Conservation (phyloP, 257 asterid genomes). For the Lavandula angustifolia region DNA sequence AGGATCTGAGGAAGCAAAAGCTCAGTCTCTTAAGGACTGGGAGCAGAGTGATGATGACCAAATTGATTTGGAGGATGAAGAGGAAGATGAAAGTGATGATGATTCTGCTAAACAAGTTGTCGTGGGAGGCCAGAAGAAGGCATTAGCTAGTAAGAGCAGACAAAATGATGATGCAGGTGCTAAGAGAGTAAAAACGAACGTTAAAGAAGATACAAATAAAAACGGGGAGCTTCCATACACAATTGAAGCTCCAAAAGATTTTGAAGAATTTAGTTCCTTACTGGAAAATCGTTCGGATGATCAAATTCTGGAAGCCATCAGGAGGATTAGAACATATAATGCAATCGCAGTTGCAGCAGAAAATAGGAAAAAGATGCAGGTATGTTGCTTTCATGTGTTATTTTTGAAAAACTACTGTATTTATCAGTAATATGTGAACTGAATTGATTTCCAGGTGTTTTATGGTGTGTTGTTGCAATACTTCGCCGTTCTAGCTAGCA, state of each 20-base stretch:
- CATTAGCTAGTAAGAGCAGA: conserved; percentile 35
- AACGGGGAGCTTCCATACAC: conserved; percentile 82
- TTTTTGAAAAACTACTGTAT: conserved; percentile 13
- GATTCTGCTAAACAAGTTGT: conserved; percentile 30
- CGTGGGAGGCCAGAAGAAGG: conserved; percentile 32
- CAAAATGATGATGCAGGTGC: conserved; percentile 29
- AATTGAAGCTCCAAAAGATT: conserved; percentile 87
- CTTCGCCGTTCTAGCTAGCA: conserved; percentile 82
- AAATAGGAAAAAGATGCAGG: conserved; percentile 91
- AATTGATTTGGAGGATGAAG: conserved; percentile 55
- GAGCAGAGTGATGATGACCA: conserved; percentile 94
- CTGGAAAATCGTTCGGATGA: conserved; percentile 75
- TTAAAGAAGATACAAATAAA: conserved; percentile 33
- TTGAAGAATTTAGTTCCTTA: conserved; percentile 70
- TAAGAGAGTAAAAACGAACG: conserved; percentile 33
- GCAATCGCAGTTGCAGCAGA: conserved; percentile 85
- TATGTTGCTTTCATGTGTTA: conserved; percentile 35
- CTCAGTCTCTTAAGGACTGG: conserved; percentile 77
- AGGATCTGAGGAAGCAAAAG: conserved; percentile 39
- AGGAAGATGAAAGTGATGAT: conserved; percentile 39
- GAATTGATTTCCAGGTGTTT: conserved; percentile 59
- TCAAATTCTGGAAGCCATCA: conserved; percentile 82
- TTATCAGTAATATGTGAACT: conserved; percentile 11
- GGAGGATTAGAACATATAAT: conserved; percentile 78
- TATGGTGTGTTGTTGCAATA: conserved; percentile 88